Evolutionary conservation across 805 yeast genomes (phyloP).

Genomic region (Pichia sporocuriosa): DNA sequence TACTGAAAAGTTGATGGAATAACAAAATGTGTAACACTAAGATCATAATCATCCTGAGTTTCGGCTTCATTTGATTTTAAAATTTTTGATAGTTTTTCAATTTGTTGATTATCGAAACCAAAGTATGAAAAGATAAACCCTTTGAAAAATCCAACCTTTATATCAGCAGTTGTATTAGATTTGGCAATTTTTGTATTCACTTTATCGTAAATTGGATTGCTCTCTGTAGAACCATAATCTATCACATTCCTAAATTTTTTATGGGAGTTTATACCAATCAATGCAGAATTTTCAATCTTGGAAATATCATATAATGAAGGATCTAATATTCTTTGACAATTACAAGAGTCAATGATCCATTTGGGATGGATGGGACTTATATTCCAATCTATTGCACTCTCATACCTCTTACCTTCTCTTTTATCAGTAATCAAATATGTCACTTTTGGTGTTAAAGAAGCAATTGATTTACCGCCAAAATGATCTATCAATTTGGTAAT

Average conservation of each 20-base stretch:
- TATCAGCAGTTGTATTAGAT: neutral
- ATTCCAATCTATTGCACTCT: conserved; percentile 46
- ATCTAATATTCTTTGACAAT: conserved; percentile 38
- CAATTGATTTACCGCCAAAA: conserved; percentile 46
- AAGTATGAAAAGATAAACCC: conserved; percentile 36
- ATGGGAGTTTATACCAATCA: conserved; percentile 29
- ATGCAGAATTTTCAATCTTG: conserved; percentile 9
- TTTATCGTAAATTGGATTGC: conserved; percentile 7
- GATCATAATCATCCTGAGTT: conserved; percentile 14
- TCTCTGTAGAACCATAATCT: conserved; percentile 6
- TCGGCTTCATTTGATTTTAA: conserved; percentile 22
- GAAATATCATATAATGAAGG: conserved; percentile 34
- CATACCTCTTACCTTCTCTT: conserved; percentile 43
- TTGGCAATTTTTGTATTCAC: neutral
- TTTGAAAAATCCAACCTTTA: conserved; percentile 30
- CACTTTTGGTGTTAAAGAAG: conserved; percentile 40
- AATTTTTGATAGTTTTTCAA: conserved; percentile 13
- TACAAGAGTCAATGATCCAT: conserved; percentile 41
- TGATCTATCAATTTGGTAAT: conserved; percentile 32
- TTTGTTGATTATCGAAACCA: conserved; percentile 22
- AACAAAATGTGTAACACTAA: conserved; percentile 32
- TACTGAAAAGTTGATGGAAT: conserved; percentile 22
- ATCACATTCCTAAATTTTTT: conserved; percentile 14
- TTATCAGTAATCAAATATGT: conserved; percentile 45
- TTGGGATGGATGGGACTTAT: conserved; percentile 46